These are phyloP conservation scores for Starmerella roubikii DNA, from an alignment of 805 yeast species.

Conservation along the genomic window DNA sequence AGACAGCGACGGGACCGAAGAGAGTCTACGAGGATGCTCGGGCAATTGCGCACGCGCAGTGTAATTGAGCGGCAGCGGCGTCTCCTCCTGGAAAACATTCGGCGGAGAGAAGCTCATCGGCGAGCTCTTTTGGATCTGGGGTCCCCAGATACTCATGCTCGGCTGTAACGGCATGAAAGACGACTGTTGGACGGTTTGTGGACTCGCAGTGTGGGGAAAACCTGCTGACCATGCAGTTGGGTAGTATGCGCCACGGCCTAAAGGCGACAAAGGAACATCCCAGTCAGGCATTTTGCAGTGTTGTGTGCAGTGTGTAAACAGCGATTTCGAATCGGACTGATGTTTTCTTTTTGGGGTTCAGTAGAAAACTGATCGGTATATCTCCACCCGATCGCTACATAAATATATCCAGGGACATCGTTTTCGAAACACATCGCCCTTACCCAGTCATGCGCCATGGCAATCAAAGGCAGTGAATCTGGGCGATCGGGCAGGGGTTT, in stretches of 20 bases:
- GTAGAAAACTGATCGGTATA: too few relatives aligned
- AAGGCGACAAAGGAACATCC: not conserved
- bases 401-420: too few relatives aligned
- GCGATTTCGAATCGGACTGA: too few relatives aligned
- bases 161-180: conserved; percentile 7
- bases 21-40: not conserved
- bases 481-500: too few relatives aligned
- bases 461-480: too few relatives aligned
- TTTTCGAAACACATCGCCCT: too few relatives aligned
- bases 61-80: not conserved
- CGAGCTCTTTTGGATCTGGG: conserved; percentile 3
- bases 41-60: too few relatives aligned
- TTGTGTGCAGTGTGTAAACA: too few relatives aligned
- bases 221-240: not conserved
- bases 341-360: too few relatives aligned
- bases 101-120: too few relatives aligned
- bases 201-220: conserved; percentile 1
- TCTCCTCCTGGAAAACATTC: not conserved
- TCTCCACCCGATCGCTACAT: too few relatives aligned
- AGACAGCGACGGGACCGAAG: not conserved
- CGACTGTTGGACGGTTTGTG: not conserved
- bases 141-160: conserved; percentile 14
- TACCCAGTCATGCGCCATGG: too few relatives aligned
- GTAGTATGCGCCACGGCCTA: not conserved
- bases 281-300: conserved; percentile 5